phyloP scores from a whole-genome alignment of 768 basidiomycete species.

The Kwoniella mangroviensis region DNA sequence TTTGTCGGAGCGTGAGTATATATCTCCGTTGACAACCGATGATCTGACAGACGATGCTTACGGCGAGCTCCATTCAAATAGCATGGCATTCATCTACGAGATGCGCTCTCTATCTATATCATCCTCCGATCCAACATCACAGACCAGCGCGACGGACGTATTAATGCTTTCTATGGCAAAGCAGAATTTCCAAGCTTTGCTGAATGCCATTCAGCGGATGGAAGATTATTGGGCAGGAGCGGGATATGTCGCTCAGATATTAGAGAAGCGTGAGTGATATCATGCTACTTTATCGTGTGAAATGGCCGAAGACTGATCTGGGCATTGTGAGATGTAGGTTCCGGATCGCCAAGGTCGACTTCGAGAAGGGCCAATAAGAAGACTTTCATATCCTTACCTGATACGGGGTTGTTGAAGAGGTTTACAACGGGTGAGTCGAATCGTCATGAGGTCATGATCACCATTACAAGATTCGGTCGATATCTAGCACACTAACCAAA shows the following conservation, averaged over 20 bases:
- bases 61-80: constrained; percentile 4
- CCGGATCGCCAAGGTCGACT: constrained; percentile 28
- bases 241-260: constrained; percentile 34
- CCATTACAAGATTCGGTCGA: no score
- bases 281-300: background rate
- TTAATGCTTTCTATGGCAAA: constrained; percentile 45
- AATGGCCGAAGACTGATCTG: background rate
- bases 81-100: constrained; percentile 52
- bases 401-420: constrained; percentile 49
- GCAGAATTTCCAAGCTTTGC: constrained; percentile 46
- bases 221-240: constrained; percentile 51
- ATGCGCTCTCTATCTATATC: constrained; percentile 29
- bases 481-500: no score
- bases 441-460: background rate
- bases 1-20: constrained; percentile 47
- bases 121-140: constrained; percentile 5
- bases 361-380: constrained; percentile 23
- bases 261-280: constrained; percentile 42
- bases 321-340: constrained; percentile 20
- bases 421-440: constrained; percentile 38
- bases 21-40: background rate
- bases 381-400: constrained; percentile 55
- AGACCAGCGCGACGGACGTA: constrained; percentile 39
- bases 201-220: constrained; percentile 41
- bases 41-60: background rate